Base-by-base conservation (phyloP, 805 yeast genomes). In the Ogataea wickerhamii region DNA sequence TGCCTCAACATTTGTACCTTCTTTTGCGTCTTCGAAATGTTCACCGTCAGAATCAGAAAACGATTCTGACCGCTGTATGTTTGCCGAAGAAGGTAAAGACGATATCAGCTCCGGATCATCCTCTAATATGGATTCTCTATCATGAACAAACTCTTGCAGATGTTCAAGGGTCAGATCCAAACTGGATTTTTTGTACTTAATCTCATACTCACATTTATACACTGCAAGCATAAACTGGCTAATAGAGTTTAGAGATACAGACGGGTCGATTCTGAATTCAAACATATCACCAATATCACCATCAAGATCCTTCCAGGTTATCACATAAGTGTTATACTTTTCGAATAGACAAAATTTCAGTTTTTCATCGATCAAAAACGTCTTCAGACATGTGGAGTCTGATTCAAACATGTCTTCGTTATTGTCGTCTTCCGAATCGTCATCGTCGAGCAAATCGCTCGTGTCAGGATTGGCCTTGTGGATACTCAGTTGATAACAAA, bases 221-320 rank as follows among this genome's bases (percentile, higher is more conserved):
- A 87, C 67, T 1, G 78, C 67, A 18, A 65, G 56, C 64, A 82
- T 73, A 57, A 91, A 91, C 29, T 70, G 68, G 22, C 81, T 77
- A 27, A 82, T 75, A 27, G 78, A 71, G 18, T 69, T 75, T 12
- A 65, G 51, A 6, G 76, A 66, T n/a, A 80, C 74, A 11, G 73
- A 71, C 33, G 71, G 73, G 44, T 79, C 86, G 34, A 87, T 76
- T 17, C 83, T 71, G 61, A 86, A 89, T 60, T 88, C 95, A 60
- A 82, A 87, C 45, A 70, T 64, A 53, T 89, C 97, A 18, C 87
- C 96, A 4, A 71, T 69, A 52, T 89, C 96, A n/a, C 96, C 96
- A 30, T 78, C 79, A 25, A 78, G 56, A 58, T 93, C 96, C 11
- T 65, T 70, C 98, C 98, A 91, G 0, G 82, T 68, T 19, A 91